Percentiles rank a stretch among this genome's conserved stretches.
These are phyloP conservation scores for Aspergillus indologenus DNA, from an alignment of 495 filamentous ascomycete genomes.

Conservation along the genomic window DNA sequence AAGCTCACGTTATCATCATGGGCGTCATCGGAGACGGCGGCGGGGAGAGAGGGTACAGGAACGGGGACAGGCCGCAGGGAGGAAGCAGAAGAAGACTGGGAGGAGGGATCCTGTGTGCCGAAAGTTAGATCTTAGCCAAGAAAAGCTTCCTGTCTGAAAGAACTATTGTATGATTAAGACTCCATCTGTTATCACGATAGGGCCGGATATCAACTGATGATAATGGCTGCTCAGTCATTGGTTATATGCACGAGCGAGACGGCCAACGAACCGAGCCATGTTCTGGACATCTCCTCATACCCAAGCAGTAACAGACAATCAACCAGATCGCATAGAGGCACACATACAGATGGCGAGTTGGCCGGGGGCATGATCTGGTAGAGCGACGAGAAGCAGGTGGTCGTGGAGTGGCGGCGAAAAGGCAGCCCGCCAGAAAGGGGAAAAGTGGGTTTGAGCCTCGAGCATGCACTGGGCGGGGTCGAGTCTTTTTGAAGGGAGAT, in stretches of 20 bases:
- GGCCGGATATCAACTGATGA: not conserved
- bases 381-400: conserved; percentile 4
- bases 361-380: conserved; percentile 30
- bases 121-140: conserved; percentile 4
- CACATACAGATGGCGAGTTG: conserved; percentile 26
- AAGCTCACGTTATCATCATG: conserved; percentile 60
- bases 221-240: not conserved
- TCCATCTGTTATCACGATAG: not conserved
- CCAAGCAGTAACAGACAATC: not conserved
- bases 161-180: not conserved
- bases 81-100: conserved; percentile 29
- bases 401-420: conserved; percentile 12
- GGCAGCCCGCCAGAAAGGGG: conserved; percentile 11
- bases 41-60: conserved; percentile 40
- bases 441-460: not conserved
- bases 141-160: not conserved
- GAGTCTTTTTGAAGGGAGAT: not conserved
- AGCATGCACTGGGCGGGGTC: conserved; percentile 11
- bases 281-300: not conserved
- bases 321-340: conserved; percentile 7
- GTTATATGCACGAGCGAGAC: not conserved
- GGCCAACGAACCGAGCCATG: not conserved
- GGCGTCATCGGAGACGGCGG: conserved; percentile 51
- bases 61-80: conserved; percentile 33
- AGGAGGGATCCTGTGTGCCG: conserved; percentile 32